A percentile compares a stretch with the other conserved stretches of the same genome.
These are phyloP conservation scores for Mycena kentingensis DNA, from an alignment of 768 basidiomycete genomes.

Conservation along the genomic window DNA sequence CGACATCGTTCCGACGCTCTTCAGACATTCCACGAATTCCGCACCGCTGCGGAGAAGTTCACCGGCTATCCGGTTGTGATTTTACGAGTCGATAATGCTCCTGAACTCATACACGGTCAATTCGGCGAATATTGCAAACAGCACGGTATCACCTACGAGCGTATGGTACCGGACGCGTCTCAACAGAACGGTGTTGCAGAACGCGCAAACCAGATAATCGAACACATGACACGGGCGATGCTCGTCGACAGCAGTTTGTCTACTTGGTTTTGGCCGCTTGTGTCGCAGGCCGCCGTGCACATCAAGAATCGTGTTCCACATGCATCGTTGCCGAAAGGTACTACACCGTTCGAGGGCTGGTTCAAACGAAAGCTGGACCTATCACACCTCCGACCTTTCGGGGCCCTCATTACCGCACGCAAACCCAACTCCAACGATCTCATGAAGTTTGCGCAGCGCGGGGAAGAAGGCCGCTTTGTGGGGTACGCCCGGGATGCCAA, in stretches of 20 bases:
- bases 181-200: constrained; percentile 33
- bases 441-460: neutral
- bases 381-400: constrained; percentile 27
- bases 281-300: constrained; percentile 9
- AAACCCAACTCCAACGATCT: constrained; percentile 12
- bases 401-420: constrained; percentile 17
- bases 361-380: constrained; percentile 13
- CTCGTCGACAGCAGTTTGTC: constrained; percentile 16
- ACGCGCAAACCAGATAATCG: constrained; percentile 23
- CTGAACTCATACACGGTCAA: constrained; percentile 24
- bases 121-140: constrained; percentile 18
- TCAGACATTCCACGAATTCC: constrained; percentile 14
- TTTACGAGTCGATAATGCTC: constrained; percentile 27
- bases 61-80: neutral
- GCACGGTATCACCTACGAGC: constrained; percentile 25
- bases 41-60: constrained; percentile 4
- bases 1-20: constrained; percentile 8
- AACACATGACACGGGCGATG: constrained; percentile 23
- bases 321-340: neutral
- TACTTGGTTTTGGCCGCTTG: constrained; percentile 21
- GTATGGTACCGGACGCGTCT: constrained; percentile 26
- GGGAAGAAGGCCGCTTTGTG: constrained; percentile 20
- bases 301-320: constrained; percentile 19
- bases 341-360: constrained; percentile 16
- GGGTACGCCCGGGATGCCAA: constrained; percentile 23